These are phyloP conservation scores for Talaromyces rugulosus DNA, from an alignment of 2,329 filamentous ascomycete species.

Conservation along the genomic window DNA sequence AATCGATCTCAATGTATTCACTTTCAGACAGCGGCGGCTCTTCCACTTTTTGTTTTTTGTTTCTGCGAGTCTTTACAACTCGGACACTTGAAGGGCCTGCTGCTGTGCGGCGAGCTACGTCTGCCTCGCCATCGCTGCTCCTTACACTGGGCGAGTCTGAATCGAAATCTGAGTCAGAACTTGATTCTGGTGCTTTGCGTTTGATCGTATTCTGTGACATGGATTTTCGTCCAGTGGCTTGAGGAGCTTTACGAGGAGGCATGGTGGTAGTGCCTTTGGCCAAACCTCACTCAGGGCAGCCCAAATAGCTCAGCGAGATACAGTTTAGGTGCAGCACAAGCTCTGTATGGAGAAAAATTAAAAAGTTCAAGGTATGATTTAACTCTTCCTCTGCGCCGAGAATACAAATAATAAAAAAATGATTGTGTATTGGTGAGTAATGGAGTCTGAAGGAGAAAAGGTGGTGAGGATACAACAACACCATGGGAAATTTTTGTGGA, in stretches of 20 bases:
- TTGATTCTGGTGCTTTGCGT: neutral
- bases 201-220: neutral
- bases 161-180: neutral
- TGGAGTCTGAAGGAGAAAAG: neutral
- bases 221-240: neutral
- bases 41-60: constrained; percentile 1
- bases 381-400: neutral
- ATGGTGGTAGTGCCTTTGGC: neutral
- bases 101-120: neutral
- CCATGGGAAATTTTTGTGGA: neutral
- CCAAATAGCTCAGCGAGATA: neutral
- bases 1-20: constrained; percentile 10
- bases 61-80: neutral
- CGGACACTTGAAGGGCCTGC: neutral
- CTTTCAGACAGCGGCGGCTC: neutral
- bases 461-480: neutral
- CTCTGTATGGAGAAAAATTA: neutral
- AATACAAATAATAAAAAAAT: neutral
- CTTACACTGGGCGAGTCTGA: neutral
- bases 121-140: neutral
- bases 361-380: neutral
- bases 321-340: neutral
- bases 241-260: neutral
- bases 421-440: neutral
- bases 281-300: neutral